Base-by-base conservation (phyloP, 1,284 basidiomycete genomes). In the Serendipita sp. region DNA sequence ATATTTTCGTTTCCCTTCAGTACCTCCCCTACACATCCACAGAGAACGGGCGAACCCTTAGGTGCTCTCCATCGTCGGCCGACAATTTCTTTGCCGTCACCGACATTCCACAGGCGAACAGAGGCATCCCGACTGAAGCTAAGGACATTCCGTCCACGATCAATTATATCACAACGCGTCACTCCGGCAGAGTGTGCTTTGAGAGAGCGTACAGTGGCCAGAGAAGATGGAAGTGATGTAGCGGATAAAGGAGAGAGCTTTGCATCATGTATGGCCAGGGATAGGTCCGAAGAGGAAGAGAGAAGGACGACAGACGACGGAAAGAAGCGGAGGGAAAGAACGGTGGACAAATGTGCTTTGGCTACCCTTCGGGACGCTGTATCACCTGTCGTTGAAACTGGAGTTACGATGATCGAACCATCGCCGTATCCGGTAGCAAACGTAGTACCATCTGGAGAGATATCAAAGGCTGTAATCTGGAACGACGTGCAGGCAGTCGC, bases 101-200 rank as follows among this genome's bases (percentile, higher is more conserved):
- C 76, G 2, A 91, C 82, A 67, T 91, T 86, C 88, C 88, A 93
- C 2, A 89, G 73, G 32, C 85, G 77, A 22, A 91, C 70, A 0
- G 83, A 85, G 1, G 83, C 82, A 69, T 93, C 90, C 0, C 69
- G 73, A 2, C 74, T 74, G 61, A 65, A 67, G 60, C 67, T 68
- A 1, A 92, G 68, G 12, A 92, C 73, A 66, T 84, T 83, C 34
- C 80, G 77, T 0, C 88, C 86, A 0, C 80, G 74, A 0, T 80
- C 79, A 42, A 91, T 72, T 65, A 91, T 86, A 1, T 75, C 79
- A 0, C 80, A 79, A 2, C 78, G 77, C 0, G 83, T 82, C 45
- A 86, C 74, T 0, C 82, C 76, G 1, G 87, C 79, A 1, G 78
- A 81, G 70, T 93, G 91, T 0, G 82, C 87, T 62, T 78, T 82